A percentile compares a stretch with the other conserved stretches of the same genome.
Evolutionary conservation across 2,329 filamentous ascomycete genomes (phyloP).

Genomic region (Trichoderma atrobrunneum): DNA sequence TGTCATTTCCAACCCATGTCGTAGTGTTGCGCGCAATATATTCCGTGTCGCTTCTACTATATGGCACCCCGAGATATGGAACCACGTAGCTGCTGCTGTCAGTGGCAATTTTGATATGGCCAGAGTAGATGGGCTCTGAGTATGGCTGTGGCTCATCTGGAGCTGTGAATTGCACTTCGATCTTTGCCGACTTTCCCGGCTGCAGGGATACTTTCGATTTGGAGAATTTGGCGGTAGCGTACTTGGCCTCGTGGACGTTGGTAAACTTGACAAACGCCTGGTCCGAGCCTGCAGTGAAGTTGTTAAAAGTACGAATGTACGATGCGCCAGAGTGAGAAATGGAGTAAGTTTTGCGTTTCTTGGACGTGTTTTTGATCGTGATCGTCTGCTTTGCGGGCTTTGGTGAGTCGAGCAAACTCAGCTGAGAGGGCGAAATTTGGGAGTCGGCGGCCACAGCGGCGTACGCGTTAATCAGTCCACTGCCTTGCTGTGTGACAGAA

Average conservation of each 20-base stretch:
- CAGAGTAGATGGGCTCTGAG: neutral
- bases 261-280: neutral
- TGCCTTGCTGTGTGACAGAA: neutral
- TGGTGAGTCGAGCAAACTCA: neutral
- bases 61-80: neutral
- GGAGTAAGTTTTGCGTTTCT: neutral
- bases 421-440: neutral
- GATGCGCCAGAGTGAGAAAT: neutral
- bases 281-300: neutral
- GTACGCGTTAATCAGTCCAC: neutral
- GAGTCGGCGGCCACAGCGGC: neutral
- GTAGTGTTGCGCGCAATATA: neutral
- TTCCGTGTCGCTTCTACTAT: neutral
- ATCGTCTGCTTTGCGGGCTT: neutral
- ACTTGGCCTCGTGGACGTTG: neutral
- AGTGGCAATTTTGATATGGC: neutral
- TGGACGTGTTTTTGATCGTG: neutral
- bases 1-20: neutral
- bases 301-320: neutral
- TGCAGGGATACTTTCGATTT: neutral
- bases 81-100: neutral
- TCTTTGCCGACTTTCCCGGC: neutral
- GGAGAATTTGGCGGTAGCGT: neutral
- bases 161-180: neutral
- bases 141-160: neutral